These are phyloP conservation scores for Mortierella sp. DNA, from an alignment of 371 early-diverging fungal species.

Conservation along the genomic window DNA sequence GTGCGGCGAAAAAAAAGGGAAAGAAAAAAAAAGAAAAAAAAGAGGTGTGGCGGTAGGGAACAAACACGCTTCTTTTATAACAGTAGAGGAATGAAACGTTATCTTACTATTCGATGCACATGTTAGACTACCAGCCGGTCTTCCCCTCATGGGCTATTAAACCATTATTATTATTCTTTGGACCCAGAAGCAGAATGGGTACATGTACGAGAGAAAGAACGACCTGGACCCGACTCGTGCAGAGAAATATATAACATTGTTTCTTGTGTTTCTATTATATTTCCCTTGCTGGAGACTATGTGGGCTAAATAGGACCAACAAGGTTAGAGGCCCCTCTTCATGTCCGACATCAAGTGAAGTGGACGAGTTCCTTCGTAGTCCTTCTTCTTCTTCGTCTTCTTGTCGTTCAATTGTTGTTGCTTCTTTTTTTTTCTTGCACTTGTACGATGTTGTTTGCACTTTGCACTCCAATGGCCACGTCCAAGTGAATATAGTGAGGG, in stretches of 20 bases:
- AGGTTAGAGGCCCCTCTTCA: too few relatives aligned
- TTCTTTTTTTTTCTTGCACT: too few relatives aligned
- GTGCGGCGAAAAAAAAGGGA: neutral
- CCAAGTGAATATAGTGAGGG: too few relatives aligned
- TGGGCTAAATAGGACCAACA: too few relatives aligned
- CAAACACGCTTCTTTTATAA: neutral
- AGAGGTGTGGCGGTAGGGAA: neutral
- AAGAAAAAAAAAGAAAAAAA: constrained; percentile 8
- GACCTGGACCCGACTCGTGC: constrained; percentile 5
- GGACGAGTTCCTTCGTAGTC: too few relatives aligned
- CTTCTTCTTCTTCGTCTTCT: too few relatives aligned
- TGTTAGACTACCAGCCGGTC: neutral
- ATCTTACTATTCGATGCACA: neutral
- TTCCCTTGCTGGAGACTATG: too few relatives aligned
- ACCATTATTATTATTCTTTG: neutral
- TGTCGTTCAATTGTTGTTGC: too few relatives aligned
- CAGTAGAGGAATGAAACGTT: neutral
- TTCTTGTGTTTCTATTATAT: too few relatives aligned
- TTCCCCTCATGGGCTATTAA: neutral
- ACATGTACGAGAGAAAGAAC: neutral
- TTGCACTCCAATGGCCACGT: too few relatives aligned
- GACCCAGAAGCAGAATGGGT: neutral
- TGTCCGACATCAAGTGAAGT: too few relatives aligned
- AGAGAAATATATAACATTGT: too few relatives aligned
- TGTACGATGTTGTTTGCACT: neutral